These are phyloP conservation scores for Cladosporium sp. DNA, from an alignment of 2,329 filamentous ascomycete species.

Conservation along the genomic window DNA sequence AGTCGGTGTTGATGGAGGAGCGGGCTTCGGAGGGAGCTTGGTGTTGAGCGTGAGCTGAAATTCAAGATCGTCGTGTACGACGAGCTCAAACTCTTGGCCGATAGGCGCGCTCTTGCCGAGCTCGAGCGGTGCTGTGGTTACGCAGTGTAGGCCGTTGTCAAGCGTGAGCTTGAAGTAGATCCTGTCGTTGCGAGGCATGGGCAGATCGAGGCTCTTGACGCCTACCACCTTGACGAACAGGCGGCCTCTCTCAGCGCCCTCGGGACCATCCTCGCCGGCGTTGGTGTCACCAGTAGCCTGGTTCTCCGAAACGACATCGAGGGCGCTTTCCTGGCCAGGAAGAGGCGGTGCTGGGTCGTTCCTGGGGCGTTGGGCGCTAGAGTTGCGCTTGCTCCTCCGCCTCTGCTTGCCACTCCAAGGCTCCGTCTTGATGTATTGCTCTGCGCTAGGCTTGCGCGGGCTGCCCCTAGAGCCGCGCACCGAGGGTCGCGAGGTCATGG, in stretches of 20 bases:
- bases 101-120: constrained; percentile 87
- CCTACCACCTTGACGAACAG: constrained; percentile 98
- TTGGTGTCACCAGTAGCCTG: constrained; percentile 46
- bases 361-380: constrained; percentile 36
- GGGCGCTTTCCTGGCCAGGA: constrained; percentile 71
- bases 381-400: constrained; percentile 56
- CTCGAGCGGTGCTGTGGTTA: constrained; percentile 93
- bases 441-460: constrained; percentile 69
- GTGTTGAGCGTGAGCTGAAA: constrained; percentile 97
- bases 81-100: constrained; percentile 95
- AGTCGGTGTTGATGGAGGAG: constrained; percentile 30
- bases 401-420: constrained; percentile 85
- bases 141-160: constrained; percentile 97
- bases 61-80: constrained; percentile 95
- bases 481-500: constrained; percentile 12
- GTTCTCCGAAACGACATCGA: constrained; percentile 64
- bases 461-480: constrained; percentile 58
- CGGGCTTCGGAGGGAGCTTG: constrained; percentile 73
- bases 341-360: constrained; percentile 71
- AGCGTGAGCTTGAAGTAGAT: constrained; percentile 93
- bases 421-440: constrained; percentile 90
- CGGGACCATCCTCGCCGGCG: constrained; percentile 52
- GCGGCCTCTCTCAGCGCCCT: constrained; percentile 75
- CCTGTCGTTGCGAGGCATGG: constrained; percentile 81
- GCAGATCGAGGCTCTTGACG: constrained; percentile 89